These are phyloP conservation scores for Oidiodendron maius DNA, from an alignment of 495 filamentous ascomycete species.

Conservation along the genomic window DNA sequence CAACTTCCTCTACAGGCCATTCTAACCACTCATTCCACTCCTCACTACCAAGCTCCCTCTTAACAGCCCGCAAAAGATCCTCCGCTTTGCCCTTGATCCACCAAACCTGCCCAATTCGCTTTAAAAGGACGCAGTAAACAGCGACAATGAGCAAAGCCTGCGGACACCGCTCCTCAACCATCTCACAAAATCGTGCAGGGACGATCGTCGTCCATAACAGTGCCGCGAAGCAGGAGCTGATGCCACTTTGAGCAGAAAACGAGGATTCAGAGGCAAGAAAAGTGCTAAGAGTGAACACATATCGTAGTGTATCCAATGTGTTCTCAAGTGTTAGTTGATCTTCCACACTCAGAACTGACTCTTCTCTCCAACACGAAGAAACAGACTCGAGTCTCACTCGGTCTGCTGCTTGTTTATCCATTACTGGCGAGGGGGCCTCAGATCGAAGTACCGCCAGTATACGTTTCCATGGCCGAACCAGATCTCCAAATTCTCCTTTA, in stretches of 20 bases:
- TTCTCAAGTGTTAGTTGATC: neutral
- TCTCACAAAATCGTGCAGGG: slow-evolving; percentile 3
- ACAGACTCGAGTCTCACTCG: slow-evolving; percentile 2
- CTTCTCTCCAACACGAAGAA: neutral
- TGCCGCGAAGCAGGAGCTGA: slow-evolving; percentile 3
- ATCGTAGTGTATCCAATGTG: neutral
- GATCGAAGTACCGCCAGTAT: no score
- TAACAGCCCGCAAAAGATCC: slow-evolving; percentile 1
- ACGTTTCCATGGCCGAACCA: slow-evolving; percentile 2
- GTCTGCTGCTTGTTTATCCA: no score
- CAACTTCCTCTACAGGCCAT: slow-evolving; percentile 2
- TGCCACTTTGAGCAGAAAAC: no score
- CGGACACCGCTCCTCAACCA: slow-evolving; percentile 4
- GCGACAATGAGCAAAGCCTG: slow-evolving; percentile 5
- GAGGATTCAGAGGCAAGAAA: no score
- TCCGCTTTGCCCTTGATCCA: slow-evolving; percentile 10
- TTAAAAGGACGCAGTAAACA: slow-evolving; percentile 3
- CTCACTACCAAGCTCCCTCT: neutral
- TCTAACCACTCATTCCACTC: slow-evolving; percentile 2
- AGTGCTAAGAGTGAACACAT: slow-evolving; percentile 2
- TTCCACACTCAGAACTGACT: neutral
- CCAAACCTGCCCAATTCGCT: slow-evolving; percentile 8
- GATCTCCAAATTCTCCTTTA: neutral
- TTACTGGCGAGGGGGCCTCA: neutral
- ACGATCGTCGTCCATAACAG: slow-evolving; percentile 3